phyloP scores from a whole-genome alignment of 2,329 filamentous ascomycete genomes.

The Colletotrichum chlorophyti region DNA sequence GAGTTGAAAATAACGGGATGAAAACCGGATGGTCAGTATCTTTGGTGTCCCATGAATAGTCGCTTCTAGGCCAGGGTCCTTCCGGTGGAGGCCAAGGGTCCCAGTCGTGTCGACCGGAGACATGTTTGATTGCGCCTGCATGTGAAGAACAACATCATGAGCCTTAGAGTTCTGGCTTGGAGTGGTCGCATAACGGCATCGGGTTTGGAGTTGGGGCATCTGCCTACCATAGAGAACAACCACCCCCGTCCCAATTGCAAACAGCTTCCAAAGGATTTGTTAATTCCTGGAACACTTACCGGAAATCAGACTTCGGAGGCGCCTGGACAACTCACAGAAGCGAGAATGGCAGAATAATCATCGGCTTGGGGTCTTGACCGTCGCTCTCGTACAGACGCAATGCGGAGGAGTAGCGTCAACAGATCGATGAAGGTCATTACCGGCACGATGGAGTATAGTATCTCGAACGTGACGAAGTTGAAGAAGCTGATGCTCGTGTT shows the following conservation, averaged over 20 bases:
- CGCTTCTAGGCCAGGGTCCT: constrained; percentile 10
- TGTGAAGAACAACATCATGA: neutral
- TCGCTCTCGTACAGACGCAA: constrained; percentile 5
- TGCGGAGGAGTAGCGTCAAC: neutral
- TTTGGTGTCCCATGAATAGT: neutral
- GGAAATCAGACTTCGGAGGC: too few relatives aligned
- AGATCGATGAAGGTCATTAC: constrained; percentile 6
- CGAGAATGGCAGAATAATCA: constrained; percentile 7
- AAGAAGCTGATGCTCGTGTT: constrained; percentile 12
- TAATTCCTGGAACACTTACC: too few relatives aligned
- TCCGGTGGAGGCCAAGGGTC: constrained; percentile 7
- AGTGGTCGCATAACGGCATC: neutral
- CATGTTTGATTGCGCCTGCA: neutral
- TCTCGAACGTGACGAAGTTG: constrained; percentile 11
- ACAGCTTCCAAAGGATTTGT: neutral
- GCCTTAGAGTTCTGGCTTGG: too few relatives aligned
- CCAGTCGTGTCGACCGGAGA: constrained; percentile 17
- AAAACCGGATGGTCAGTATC: constrained; percentile 9
- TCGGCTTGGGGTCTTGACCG: neutral
- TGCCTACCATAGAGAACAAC: constrained; percentile 1
- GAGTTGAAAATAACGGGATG: neutral
- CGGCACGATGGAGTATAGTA: constrained; percentile 3
- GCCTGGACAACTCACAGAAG: neutral
- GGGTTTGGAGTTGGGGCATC: neutral
- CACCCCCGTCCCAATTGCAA: neutral